Conservation (phyloP, 2,329 filamentous ascomycete genomes). For the Ophiognomonia clavigignenti-juglandacearum region DNA sequence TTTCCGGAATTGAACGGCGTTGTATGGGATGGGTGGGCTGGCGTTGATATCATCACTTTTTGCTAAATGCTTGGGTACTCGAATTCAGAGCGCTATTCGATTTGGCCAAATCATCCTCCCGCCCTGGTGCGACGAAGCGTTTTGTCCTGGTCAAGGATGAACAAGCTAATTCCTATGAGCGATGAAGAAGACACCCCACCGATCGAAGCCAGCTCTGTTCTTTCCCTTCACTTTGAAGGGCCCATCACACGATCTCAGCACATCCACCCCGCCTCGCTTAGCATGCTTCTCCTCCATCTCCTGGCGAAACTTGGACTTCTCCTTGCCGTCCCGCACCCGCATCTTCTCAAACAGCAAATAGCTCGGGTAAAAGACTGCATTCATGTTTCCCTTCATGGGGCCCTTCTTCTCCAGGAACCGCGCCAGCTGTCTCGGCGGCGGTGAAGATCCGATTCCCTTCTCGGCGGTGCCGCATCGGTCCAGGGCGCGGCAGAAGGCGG, state of each 20-base stretch:
- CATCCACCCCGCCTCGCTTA: background rate
- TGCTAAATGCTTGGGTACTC: too few relatives aligned
- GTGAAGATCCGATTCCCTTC: conserved; percentile 26
- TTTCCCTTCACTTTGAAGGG: background rate
- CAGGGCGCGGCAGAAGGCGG: conserved; percentile 42
- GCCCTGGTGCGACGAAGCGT: too few relatives aligned
- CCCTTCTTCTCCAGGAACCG: conserved; percentile 44
- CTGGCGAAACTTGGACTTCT: conserved; percentile 43
- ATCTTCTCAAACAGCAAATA: conserved; percentile 60
- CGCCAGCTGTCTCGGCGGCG: conserved; percentile 34
- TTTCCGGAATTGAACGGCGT: background rate
- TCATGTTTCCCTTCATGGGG: conserved; percentile 38
- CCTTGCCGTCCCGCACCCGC: conserved; percentile 44
- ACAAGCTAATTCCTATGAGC: too few relatives aligned
- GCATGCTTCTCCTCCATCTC: conserved; percentile 39
- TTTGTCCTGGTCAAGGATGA: too few relatives aligned
- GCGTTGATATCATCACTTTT: background rate
- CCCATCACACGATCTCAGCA: background rate
- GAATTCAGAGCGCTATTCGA: background rate
- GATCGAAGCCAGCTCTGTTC: background rate
- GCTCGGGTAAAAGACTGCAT: conserved; percentile 43
- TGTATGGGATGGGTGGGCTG: background rate
- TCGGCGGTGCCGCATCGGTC: conserved; percentile 31
- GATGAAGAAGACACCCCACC: background rate
- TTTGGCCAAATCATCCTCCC: background rate